These are phyloP conservation scores for Alternaria tenuissima DNA, from an alignment of 2,329 filamentous ascomycete genomes.

Conservation along the genomic window DNA sequence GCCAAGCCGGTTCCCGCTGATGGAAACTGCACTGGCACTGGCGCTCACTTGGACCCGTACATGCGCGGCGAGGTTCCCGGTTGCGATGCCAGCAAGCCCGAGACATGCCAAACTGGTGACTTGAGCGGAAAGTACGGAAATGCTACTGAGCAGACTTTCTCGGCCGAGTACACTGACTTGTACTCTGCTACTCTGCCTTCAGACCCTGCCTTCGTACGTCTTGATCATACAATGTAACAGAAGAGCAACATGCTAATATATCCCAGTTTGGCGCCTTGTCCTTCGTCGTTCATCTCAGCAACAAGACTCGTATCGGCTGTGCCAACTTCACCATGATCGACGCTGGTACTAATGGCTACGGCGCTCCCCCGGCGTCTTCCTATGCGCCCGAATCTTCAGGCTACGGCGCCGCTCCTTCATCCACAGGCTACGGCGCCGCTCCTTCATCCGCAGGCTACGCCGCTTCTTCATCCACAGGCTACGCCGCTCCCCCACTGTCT, in stretches of 20 bases:
- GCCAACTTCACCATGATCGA: slow-evolving; percentile 65
- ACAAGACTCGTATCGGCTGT: slow-evolving; percentile 64
- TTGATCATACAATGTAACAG: not conserved
- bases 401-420: not conserved
- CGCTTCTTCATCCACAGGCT: not conserved
- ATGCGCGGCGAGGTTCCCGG: slow-evolving; percentile 49
- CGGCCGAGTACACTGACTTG: slow-evolving; percentile 43
- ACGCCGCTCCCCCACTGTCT: slow-evolving; percentile 2
- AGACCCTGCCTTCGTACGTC: slow-evolving; percentile 52
- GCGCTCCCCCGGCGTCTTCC: not conserved
- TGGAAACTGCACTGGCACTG: slow-evolving; percentile 55
- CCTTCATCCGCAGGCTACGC: slow-evolving; percentile 1
- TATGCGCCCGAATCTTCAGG: not conserved
- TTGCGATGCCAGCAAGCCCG: slow-evolving; percentile 49
- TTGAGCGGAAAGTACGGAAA: slow-evolving; percentile 57
- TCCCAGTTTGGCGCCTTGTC: slow-evolving; percentile 60
- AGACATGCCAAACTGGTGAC: slow-evolving; percentile 57
- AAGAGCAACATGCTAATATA: not conserved
- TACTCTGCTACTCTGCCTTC: slow-evolving; percentile 48
- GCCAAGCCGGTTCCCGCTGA: slow-evolving; percentile 51
- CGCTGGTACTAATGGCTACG: slow-evolving; percentile 60
- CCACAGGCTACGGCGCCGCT: not conserved
- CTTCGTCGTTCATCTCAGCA: slow-evolving; percentile 62
- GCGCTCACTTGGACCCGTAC: slow-evolving; percentile 56
- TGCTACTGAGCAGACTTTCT: slow-evolving; percentile 41